Base-by-base conservation (phyloP, 2,329 filamentous ascomycete species). In the Aspergillus pseudonomiae region DNA sequence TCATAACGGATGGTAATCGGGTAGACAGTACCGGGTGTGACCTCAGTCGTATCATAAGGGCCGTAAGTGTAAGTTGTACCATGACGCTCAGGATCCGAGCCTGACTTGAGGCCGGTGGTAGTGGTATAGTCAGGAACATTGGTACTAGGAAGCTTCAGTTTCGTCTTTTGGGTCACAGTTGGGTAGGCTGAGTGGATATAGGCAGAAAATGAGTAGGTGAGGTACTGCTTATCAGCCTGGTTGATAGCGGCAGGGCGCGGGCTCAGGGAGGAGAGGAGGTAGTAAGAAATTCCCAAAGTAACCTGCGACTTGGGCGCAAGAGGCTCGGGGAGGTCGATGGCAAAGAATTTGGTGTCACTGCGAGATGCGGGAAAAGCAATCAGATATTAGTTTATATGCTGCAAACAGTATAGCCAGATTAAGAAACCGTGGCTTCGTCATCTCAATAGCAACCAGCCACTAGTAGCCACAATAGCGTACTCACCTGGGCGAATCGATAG, bases 161-260 rank as follows among this genome's bases (percentile, higher is more conserved):
- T 97, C 45, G 95, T 98, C 87, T 97, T 97, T 79, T 99, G 95
- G 82, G 97, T 97, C 73, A 87, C 78, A 16, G 93, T 97, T 21
- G 85, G 81, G 82, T 99, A 99, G 65, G 91, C 89, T 11, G 92
- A 96, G 19, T 89, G 90, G 54, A 85, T 86, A 80, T 96, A 97
- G 69, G 91, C 91, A 65, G 92, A 94, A 83, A 97, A 96, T 61
- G 88, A 84, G 83, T 96, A 93, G 62, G 87, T 84, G 59, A 99
- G 88, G 81, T 90, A 97, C 80, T 99, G 95, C 77, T 90, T 88
- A 58, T 93, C 93, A 53, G 88, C 85, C 78, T 99, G 95, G n/a
- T 85, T 83, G 75, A 99, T 94, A 60, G 88, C 81, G 3, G 91
- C 89, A 21, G 95, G 95, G 19, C 96, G 88, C 48, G 95, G 93